Evolutionary conservation across 192 early-diverging fungal genomes (phyloP), one percentile per base, ranked within the genome.

Genomic region (Chytriomyces confervae): DNA sequence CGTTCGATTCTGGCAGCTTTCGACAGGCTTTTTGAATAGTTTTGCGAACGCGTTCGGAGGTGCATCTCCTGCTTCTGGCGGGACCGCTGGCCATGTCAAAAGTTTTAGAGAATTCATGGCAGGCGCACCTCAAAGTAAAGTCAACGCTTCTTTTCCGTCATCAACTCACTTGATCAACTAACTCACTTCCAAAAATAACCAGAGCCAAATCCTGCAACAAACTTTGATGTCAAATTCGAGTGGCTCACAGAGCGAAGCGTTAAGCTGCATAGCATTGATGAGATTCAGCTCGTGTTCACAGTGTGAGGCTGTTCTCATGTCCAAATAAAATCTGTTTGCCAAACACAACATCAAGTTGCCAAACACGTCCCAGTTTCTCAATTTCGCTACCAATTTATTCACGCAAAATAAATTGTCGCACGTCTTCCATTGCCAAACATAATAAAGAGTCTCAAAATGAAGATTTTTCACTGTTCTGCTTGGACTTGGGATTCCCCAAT

Each of bases 1-100:
- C 5, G 92, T 95, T 0, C 83, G 88, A 57, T 84, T 95, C 48
- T 95, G 92, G 91, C 92, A 95, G 66, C 86, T 91, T 0, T 84
- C 85, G 36, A 81, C 85, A 13, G 91, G 94, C 11, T 89, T 95
- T 23, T 86, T 95, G 50, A 92, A 91, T 8, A 89, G 92, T 79
- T 63, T 95, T 8, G 87, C 89, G 18, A 86, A 87, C 49, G 82
- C 84, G 9, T 65, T 85, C 0, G 62, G 77, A 36, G 83, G 80
- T 11, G 74, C 44, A 29, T 80, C 80, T 7, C 67, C 76, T 24
- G 73, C 75, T 16, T 57, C 79, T 5, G 73, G 62, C 62, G 65
- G 65, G 3, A 79, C 76, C 11, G 82, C 80, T 20, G 79, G 81
- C 5, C 84, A 86, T 36, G 76, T 88, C 80, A 85, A 83, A 77